Percentiles rank a stretch among this genome's conserved stretches.
These are phyloP conservation scores for Musa troglodytarum DNA, from an alignment of 176 grass and related monocot genomes.

Conservation along the genomic window DNA sequence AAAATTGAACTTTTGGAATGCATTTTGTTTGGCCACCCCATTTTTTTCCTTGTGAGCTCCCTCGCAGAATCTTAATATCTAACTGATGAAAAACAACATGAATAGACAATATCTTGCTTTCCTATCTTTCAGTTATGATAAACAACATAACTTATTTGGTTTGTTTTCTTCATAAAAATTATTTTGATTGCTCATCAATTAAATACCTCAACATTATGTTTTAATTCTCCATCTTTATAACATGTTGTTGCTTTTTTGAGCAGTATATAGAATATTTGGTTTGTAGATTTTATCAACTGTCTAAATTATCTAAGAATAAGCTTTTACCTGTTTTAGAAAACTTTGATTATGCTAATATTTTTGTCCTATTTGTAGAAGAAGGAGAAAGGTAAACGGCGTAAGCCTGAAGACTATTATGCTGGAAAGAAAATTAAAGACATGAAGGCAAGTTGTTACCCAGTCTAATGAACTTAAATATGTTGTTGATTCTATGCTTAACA, in stretches of 20 bases:
- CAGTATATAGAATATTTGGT: background rate
- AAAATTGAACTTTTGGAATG: too few species aligned
- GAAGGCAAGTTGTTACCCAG: slow-evolving; percentile 44
- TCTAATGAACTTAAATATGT: background rate
- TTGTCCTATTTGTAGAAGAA: slow-evolving; percentile 45
- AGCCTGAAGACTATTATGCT: slow-evolving; percentile 60
- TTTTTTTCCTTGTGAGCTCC: too few species aligned
- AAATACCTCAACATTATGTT: too few species aligned
- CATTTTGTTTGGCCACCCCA: too few species aligned
- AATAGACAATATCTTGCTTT: too few species aligned
- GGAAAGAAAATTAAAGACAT: slow-evolving; percentile 68
- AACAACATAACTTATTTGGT: too few species aligned
- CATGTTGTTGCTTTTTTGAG: background rate
- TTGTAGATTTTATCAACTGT: background rate
- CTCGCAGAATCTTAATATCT: too few species aligned
- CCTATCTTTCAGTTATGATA: too few species aligned
- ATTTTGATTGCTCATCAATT: background rate
- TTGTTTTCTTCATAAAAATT: too few species aligned
- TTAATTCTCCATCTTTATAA: background rate
- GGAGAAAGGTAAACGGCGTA: slow-evolving; percentile 57
- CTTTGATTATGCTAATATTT: slow-evolving; percentile 20
- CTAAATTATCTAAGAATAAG: slow-evolving; percentile 5
- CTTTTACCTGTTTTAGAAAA: slow-evolving; percentile 32
- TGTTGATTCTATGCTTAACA: background rate
- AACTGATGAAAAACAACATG: too few species aligned